A percentile compares a stretch with the other conserved stretches of the same genome.
phyloP scores from a whole-genome alignment of 495 filamentous ascomycete genomes.

The Aspergillus kassunensis region DNA sequence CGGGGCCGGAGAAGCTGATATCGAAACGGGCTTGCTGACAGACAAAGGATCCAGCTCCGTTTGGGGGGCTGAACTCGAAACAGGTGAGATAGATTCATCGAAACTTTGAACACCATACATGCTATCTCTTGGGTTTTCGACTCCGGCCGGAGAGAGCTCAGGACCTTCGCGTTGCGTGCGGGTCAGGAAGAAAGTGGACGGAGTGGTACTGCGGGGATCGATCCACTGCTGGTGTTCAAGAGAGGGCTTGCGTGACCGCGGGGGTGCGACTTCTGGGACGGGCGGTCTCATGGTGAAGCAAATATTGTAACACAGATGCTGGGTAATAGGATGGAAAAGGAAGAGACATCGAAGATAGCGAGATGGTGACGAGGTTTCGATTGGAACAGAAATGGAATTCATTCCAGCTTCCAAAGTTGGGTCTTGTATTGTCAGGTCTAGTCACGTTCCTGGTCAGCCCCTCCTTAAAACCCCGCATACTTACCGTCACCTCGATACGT shows the following conservation, averaged over 20 bases:
- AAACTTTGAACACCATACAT: conserved; percentile 64
- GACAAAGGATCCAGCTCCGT: too few species aligned
- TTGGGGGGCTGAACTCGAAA: conserved; percentile 12
- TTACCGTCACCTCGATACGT: neutral
- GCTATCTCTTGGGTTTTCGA: conserved; percentile 32
- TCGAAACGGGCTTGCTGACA: conserved; percentile 6
- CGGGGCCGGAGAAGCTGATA: neutral
- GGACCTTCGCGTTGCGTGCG: conserved; percentile 30
- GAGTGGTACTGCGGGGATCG: conserved; percentile 37
- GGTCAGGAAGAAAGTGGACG: conserved; percentile 48
- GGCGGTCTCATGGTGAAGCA: conserved; percentile 37
- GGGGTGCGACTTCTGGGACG: conserved; percentile 30
- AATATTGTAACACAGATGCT: neutral
- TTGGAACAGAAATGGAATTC: too few species aligned
- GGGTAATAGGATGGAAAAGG: neutral
- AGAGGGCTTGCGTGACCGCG: conserved; percentile 32
- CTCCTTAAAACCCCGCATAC: conserved; percentile 11
- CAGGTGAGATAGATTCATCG: conserved; percentile 46
- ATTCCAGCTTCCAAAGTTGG: too few species aligned
- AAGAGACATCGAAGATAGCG: neutral
- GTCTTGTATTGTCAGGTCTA: conserved; percentile 11
- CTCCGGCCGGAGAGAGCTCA: conserved; percentile 23
- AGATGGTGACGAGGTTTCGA: too few species aligned
- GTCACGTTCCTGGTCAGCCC: conserved; percentile 17
- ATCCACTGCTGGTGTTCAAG: conserved; percentile 32